Conservation (phyloP, 1,284 basidiomycete species). For the Trichosporon ovoides region DNA sequence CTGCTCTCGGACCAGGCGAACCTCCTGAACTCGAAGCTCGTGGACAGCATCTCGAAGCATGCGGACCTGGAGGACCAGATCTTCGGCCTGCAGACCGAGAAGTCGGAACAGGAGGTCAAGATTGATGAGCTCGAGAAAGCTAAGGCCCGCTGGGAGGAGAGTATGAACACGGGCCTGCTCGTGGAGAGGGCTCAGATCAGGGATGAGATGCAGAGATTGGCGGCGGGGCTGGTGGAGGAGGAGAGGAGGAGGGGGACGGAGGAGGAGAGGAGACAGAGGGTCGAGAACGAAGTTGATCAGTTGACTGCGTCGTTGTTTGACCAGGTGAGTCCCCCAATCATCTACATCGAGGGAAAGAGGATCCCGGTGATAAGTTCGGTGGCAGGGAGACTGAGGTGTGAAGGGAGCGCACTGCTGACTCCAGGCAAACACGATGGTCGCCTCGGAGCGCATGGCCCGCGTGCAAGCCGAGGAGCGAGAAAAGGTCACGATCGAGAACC, state of each 20-base stretch:
- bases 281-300: constrained; percentile 89
- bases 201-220: constrained; percentile 85
- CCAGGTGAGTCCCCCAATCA: constrained; percentile 48
- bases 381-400: too few relatives aligned
- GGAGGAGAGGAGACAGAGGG: constrained; percentile 67
- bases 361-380: too few relatives aligned
- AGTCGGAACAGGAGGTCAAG: constrained; percentile 55
- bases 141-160: constrained; percentile 50
- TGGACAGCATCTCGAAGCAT: constrained; percentile 82
- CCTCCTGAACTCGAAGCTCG: constrained; percentile 85
- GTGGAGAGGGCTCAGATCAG: constrained; percentile 91
- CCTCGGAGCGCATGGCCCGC: constrained; percentile 71
- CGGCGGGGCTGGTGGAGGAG: constrained; percentile 91
- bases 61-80: constrained; percentile 90
- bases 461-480: constrained; percentile 78
- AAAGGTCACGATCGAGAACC: constrained; percentile 68
- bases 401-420: too few relatives aligned
- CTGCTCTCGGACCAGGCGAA: constrained; percentile 85
- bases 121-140: constrained; percentile 63
- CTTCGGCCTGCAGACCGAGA: constrained; percentile 53
- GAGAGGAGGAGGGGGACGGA: constrained; percentile 85
- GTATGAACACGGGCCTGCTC: constrained; percentile 65
- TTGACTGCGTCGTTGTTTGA: constrained; percentile 80
- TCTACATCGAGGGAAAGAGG: too few relatives aligned
- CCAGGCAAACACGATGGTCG: constrained; percentile 86